Evolutionary conservation across 805 yeast genomes (phyloP), one percentile per base, ranked within the genome.

Genomic region (Starmerella tilneyi): DNA sequence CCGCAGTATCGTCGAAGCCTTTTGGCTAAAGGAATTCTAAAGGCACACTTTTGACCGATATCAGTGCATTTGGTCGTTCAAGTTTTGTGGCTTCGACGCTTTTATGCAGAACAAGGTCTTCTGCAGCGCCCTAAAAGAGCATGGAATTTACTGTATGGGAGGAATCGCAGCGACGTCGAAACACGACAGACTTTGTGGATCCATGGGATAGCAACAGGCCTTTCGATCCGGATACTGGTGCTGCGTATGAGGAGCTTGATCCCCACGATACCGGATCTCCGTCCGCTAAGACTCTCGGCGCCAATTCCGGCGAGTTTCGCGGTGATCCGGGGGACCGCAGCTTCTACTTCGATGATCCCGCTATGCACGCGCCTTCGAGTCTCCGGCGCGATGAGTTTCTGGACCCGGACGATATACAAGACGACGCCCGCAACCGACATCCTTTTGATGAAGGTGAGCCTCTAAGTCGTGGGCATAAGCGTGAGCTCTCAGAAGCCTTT

Each of bases 401-500:
- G 9, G 40, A 30, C 22, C 40, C 40, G n/a, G 30, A n/a, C 21
- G 40, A 36, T 6, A 28, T 36, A 4, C 40, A 36, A n/a, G n/a
- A n/a, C 21, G 9, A 9, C n/a, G 6, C 21, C 9, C 40, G 30
- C 40, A 30, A 36, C 15, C 21, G 22, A 4, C n/a, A 21, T 12
- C 30, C 13, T 12, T 36, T 36, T 13, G 40, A 36, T 15, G 40
- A 24, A 11, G 22, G 6, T 15, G 40, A 36, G 12, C 4, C 15
- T 9, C 12, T 22, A n/a, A 22, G 30, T 15, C 41, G 41, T n/a
- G 33, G 41, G 19, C 56, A 54, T 38, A 33, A 37, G 19, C 45
- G 57, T 4, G 54, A 44, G 26, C 24, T 42, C n/a, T 50, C 54
- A 17, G 50, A 44, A 9, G 50, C 54, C 6, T 29, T 38, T 22